phyloP scores from a whole-genome alignment of 2,329 filamentous ascomycete genomes.

The Ilyonectria sp. region DNA sequence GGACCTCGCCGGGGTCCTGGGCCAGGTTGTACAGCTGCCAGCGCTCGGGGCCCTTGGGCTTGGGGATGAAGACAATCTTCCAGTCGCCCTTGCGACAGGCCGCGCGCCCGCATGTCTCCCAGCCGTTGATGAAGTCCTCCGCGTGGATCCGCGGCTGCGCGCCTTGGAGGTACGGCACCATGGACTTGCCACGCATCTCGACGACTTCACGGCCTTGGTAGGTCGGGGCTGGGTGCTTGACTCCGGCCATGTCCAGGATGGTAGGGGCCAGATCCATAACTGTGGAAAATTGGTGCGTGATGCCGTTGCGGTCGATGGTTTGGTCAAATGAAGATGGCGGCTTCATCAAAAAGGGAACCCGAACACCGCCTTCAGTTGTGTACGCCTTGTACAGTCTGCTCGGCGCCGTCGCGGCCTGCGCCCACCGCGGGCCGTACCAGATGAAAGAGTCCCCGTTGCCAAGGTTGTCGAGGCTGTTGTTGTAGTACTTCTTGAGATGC shows the following conservation, averaged over 20 bases:
- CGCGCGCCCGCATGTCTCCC: constrained; percentile 67
- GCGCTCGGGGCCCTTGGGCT: constrained; percentile 62
- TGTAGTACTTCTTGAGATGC: constrained; percentile 36
- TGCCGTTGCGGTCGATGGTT: constrained; percentile 24
- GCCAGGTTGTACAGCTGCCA: constrained; percentile 72
- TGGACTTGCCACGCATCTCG: constrained; percentile 64
- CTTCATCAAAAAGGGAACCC: constrained; percentile 65
- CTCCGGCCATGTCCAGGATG: constrained; percentile 62
- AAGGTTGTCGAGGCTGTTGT: constrained; percentile 37
- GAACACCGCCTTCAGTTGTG: constrained; percentile 64
- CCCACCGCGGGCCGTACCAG: constrained; percentile 38
- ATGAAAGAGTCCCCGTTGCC: constrained; percentile 35
- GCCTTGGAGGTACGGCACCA: constrained; percentile 58
- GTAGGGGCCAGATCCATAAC: constrained; percentile 67
- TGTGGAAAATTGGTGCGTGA: constrained; percentile 50
- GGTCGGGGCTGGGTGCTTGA: constrained; percentile 55
- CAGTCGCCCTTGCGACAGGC: constrained; percentile 70
- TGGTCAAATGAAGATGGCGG: constrained; percentile 31
- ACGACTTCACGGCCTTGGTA: constrained; percentile 65
- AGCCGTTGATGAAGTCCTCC: constrained; percentile 66
- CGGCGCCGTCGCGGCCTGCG: constrained; percentile 56
- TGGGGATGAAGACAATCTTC: constrained; percentile 72
- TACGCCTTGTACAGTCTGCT: constrained; percentile 57
- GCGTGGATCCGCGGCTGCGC: constrained; percentile 59
- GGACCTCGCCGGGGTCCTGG: constrained; percentile 66